Base-by-base conservation (phyloP, 1,284 basidiomycete species). In the Ustilago sp. region DNA sequence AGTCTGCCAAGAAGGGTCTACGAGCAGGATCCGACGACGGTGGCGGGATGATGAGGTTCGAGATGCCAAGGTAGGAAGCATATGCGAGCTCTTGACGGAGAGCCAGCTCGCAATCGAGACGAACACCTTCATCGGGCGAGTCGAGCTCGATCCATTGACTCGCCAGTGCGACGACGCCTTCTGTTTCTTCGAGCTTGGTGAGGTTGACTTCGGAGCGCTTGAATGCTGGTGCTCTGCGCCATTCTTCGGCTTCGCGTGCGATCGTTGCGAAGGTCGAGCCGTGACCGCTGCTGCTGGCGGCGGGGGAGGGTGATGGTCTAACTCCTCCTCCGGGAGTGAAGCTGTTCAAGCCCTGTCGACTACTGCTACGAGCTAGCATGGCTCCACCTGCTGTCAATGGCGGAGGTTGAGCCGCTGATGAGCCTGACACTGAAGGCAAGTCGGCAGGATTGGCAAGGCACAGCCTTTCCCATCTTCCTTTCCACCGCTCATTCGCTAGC, bases 71-170 rank as follows among this genome's bases (percentile, higher is more conserved):
- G 87, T 99, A 98, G 0, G 94, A 91, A 0, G 95, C 95, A 82
- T 96, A 98, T 1, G 93, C 90, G 13, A 98, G 89, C 87, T 99
- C 96, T 87, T 98, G 95, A 73, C 92, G 91, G 13, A 99, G 89
- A 7, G 96, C 96, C 36, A 97, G 92, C 87, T 98, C 97, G 59
- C 94, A 93, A 84, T 99, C 97, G 80, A 96, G 93, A 52, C 97
- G 91, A 67, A 99, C 92, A 88, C 95, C 95, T 83, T 95, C 94
- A 86, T 98, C 95, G 1, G 90, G 88, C 12, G 94, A 92, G 87
- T 99, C 97, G 47, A 99, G 89, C 86, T 98, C 94, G 12, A 99
- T 89, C 97, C 97, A 99, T 68, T 94, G 93, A 15, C 94, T 94
- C 9, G 93, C 89, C 81, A 97, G 89, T 3, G 89, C 92, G 19